Conservation (phyloP, 1,284 basidiomycete species). For the Cutaneotrichosporon sp. region DNA sequence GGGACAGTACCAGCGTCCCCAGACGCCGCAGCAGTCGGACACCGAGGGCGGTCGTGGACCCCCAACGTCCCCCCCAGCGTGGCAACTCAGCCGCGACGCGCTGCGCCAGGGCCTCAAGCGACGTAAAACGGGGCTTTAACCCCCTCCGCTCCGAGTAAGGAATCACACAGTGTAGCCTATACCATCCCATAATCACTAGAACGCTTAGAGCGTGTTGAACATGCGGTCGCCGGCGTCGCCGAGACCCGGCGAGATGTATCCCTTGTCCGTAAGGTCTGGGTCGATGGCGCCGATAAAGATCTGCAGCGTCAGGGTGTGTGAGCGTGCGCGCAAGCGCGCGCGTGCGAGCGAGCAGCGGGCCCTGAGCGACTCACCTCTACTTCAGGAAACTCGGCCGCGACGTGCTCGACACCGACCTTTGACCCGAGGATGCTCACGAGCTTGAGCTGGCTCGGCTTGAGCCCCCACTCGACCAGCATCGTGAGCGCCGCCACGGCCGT, state of each 20-base stretch:
- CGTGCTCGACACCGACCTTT: slow-evolving; percentile 63
- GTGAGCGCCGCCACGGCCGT: slow-evolving; percentile 77
- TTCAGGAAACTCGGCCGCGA: slow-evolving; percentile 65
- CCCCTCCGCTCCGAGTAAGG: no score
- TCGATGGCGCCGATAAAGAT: slow-evolving; percentile 82
- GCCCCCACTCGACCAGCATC: slow-evolving; percentile 83
- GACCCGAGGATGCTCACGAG: slow-evolving; percentile 78
- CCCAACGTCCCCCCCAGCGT: not conserved
- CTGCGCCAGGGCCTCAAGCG: not conserved
- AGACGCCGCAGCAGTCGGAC: not conserved
- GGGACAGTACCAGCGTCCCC: slow-evolving; percentile 18
- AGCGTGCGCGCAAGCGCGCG: no score
- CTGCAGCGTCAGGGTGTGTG: no score
- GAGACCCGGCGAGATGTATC: slow-evolving; percentile 77
- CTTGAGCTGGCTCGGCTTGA: slow-evolving; percentile 63
- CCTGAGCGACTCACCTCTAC: slow-evolving; percentile 59
- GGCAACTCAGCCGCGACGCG: not conserved
- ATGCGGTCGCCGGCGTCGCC: slow-evolving; percentile 61
- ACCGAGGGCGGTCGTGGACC: not conserved
- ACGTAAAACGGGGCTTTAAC: not conserved
- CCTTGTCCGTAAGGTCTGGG: slow-evolving; percentile 61
- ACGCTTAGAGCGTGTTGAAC: slow-evolving; percentile 13
- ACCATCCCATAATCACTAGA: not conserved
- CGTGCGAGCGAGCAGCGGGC: no score
- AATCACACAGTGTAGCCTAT: not conserved